Conservation (phyloP, 2,329 filamentous ascomycete genomes). For the Aplosporella prunicola region DNA sequence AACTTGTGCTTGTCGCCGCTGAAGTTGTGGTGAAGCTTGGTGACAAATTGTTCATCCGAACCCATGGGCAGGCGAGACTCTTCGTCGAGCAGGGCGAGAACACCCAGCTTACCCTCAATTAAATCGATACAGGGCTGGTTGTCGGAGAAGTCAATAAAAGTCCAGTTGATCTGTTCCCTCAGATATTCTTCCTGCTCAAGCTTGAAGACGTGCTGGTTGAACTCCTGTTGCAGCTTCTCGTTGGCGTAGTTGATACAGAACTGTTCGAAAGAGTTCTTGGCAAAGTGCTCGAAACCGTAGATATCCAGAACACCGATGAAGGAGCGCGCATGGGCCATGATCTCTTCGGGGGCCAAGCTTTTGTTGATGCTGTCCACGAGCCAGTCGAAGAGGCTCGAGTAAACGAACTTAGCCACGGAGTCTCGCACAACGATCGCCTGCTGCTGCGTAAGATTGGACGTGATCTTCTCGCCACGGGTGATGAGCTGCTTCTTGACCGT, state of each 20-base stretch:
- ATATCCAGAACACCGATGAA: conserved; percentile 99
- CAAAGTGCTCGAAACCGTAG: conserved; percentile 98
- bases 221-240: conserved; percentile 97
- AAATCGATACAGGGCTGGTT: conserved; percentile 98
- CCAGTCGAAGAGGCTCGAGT: conserved; percentile 98
- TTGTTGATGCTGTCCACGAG: conserved; percentile 94
- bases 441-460: conserved; percentile 85
- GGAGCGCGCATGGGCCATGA: conserved; percentile 68
- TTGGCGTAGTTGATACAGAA: conserved; percentile 99
- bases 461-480: conserved; percentile 94
- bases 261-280: conserved; percentile 98
- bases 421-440: conserved; percentile 92
- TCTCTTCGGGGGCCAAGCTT: conserved; percentile 80
- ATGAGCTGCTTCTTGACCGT: conserved; percentile 98
- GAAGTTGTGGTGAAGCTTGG: conserved; percentile 91
- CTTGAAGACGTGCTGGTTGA: conserved; percentile 99
- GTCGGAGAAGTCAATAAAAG: conserved; percentile 98
- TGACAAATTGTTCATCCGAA: conserved; percentile 93
- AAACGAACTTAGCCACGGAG: conserved; percentile 97
- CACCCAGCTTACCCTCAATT: conserved; percentile 93
- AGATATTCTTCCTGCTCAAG: conserved; percentile 97
- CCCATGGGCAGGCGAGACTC: conserved; percentile 96
- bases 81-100: conserved; percentile 86
- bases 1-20: conserved; percentile 85
- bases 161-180: conserved; percentile 95